Percentiles rank a stretch among this genome's conserved stretches.
Conservation (phyloP, 2,329 filamentous ascomycete species). For the Aspergillus pseudoterreus region DNA sequence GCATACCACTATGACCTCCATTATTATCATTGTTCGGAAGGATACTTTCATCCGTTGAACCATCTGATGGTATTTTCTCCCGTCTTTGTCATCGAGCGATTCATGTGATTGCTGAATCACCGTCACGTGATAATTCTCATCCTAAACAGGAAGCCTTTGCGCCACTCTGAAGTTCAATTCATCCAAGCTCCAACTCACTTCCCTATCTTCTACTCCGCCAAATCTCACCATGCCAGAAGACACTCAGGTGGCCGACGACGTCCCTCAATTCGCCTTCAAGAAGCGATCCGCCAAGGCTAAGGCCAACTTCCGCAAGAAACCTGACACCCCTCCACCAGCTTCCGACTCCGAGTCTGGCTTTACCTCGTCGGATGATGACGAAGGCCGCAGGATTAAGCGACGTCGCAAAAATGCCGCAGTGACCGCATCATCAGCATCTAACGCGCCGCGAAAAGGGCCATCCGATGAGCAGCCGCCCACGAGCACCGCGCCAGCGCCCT, state of each 20-base stretch:
- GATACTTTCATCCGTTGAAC: too few species aligned
- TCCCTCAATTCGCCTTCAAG: slow-evolving; percentile 62
- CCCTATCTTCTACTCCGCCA: not conserved
- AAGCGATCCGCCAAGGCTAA: slow-evolving; percentile 76
- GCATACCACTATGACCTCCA: too few species aligned
- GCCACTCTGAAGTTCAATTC: not conserved
- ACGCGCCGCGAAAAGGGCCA: slow-evolving; percentile 39
- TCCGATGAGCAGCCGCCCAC: slow-evolving; percentile 51
- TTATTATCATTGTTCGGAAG: too few species aligned
- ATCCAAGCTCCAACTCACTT: not conserved
- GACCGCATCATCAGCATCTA: slow-evolving; percentile 56
- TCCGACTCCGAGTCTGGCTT: slow-evolving; percentile 56
- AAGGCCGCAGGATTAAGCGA: slow-evolving; percentile 74
- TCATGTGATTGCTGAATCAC: too few species aligned
- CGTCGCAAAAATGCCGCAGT: slow-evolving; percentile 67
- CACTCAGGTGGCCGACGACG: slow-evolving; percentile 15
- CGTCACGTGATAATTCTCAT: not conserved
- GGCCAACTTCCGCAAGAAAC: slow-evolving; percentile 74
- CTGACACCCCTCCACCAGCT: slow-evolving; percentile 70
- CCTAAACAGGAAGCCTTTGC: not conserved
- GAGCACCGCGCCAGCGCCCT: slow-evolving; percentile 59
- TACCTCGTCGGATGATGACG: slow-evolving; percentile 72
- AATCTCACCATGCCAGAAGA: slow-evolving; percentile 28
- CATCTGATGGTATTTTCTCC: too few species aligned
- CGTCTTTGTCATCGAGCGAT: not conserved